phyloP scores from a whole-genome alignment of 257 asterid genomes.

The Solanum megistacrolobum region DNA sequence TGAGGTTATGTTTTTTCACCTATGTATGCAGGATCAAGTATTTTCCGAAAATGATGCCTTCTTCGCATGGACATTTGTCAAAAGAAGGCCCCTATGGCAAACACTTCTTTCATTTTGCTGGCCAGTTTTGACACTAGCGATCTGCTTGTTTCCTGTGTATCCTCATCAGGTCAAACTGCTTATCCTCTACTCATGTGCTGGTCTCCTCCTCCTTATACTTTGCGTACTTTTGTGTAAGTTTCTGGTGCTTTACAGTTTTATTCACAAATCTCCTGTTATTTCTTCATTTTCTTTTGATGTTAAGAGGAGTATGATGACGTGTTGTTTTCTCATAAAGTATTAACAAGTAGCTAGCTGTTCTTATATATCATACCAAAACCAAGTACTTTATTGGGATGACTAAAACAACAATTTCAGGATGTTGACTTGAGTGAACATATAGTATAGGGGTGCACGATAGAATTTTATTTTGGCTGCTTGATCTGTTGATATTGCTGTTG shows the following conservation, averaged over 20 bases:
- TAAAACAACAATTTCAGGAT: not conserved
- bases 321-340: not conserved
- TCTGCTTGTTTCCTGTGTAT: constrained; percentile 97
- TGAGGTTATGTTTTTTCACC: not conserved
- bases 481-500: not conserved
- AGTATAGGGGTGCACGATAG: not conserved
- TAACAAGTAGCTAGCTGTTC: not conserved
- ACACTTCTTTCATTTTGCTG: constrained; percentile 96
- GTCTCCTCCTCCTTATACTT: constrained; percentile 80
- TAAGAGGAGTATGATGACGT: not conserved
- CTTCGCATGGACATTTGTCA: constrained; percentile 92
- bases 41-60: constrained; percentile 94
- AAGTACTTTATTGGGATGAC: not conserved
- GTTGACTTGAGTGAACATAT: not conserved
- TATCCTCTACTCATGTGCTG: constrained; percentile 92
- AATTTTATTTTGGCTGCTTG: not conserved
- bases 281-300: not conserved
- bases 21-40: constrained; percentile 69
- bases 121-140: constrained; percentile 95
- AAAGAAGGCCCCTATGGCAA: constrained; percentile 93
- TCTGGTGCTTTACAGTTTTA: constrained; percentile 7
- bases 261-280: not conserved
- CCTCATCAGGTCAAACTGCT: constrained; percentile 87
- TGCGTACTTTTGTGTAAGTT: constrained; percentile 74
- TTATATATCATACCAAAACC: not conserved